These are phyloP conservation scores for Rhytidhysteron rufulum DNA, from an alignment of 2,329 filamentous ascomycete species.

Conservation along the genomic window DNA sequence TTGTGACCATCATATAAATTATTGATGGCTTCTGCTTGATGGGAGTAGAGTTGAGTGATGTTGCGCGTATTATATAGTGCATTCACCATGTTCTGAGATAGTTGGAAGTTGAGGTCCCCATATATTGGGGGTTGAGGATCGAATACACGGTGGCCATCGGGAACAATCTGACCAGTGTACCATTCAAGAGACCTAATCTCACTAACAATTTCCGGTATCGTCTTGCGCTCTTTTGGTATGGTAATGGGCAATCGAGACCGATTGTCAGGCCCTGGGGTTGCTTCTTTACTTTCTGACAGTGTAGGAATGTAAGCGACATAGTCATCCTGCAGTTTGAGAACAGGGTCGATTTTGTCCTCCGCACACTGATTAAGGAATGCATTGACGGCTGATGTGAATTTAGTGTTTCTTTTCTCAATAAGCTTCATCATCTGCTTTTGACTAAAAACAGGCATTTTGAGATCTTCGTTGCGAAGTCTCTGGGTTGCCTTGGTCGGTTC, in stretches of 20 bases:
- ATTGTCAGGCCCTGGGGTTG: slow-evolving; percentile 39
- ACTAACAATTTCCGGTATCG: slow-evolving; percentile 77
- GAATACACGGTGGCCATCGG: slow-evolving; percentile 87
- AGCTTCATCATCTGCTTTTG: slow-evolving; percentile 87
- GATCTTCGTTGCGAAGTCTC: slow-evolving; percentile 69
- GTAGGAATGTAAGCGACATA: slow-evolving; percentile 61
- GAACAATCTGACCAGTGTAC: slow-evolving; percentile 91
- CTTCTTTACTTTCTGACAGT: slow-evolving; percentile 45
- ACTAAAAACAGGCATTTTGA: slow-evolving; percentile 89
- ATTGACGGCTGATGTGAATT: slow-evolving; percentile 75
- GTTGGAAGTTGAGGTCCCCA: slow-evolving; percentile 76
- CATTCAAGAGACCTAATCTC: slow-evolving; percentile 79
- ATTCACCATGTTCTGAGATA: slow-evolving; percentile 93
- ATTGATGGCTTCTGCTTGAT: slow-evolving; percentile 93
- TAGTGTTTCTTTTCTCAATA: slow-evolving; percentile 84
- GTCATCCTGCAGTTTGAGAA: slow-evolving; percentile 59
- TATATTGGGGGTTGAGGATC: slow-evolving; percentile 78
- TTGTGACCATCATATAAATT: slow-evolving; percentile 75
- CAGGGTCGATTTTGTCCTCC: slow-evolving; percentile 62
- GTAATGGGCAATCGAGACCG: slow-evolving; percentile 56
- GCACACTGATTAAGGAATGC: slow-evolving; percentile 72
- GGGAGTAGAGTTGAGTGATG: slow-evolving; percentile 82
- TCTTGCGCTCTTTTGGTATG: slow-evolving; percentile 76
- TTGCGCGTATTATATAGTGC: slow-evolving; percentile 88
- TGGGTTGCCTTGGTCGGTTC: slow-evolving; percentile 65